A percentile compares a stretch with the other conserved stretches of the same genome.
Conservation (phyloP, 2,329 filamentous ascomycete species). For the Didymella keratinophila region DNA sequence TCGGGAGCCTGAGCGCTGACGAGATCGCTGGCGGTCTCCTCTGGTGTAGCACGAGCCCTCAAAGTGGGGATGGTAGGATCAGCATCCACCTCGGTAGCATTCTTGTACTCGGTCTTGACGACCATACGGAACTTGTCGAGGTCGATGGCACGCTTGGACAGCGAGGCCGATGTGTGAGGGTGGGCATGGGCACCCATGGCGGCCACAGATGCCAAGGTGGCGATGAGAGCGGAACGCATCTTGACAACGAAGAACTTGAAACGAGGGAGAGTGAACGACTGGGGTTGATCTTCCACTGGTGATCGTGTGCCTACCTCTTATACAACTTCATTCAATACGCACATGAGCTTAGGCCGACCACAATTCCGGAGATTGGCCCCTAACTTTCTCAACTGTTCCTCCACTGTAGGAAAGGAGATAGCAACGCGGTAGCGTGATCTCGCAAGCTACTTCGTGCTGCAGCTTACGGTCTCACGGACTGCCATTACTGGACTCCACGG, state of each 20-base stretch:
- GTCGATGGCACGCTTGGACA: slow-evolving; percentile 38
- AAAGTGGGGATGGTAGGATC: slow-evolving; percentile 21
- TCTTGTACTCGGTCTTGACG: slow-evolving; percentile 36
- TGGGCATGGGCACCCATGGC: slow-evolving; percentile 37
- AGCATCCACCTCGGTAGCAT: slow-evolving; percentile 23
- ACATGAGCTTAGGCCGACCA: slow-evolving; percentile 6
- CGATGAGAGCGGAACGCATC: slow-evolving; percentile 43
- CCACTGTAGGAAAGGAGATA: slow-evolving; percentile 8
- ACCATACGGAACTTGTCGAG: slow-evolving; percentile 45
- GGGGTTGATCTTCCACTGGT: slow-evolving; percentile 9
- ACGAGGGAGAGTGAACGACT: slow-evolving; percentile 26
- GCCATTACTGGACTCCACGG: slow-evolving; percentile 14
- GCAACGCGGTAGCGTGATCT: slow-evolving; percentile 19
- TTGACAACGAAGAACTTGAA: slow-evolving; percentile 26
- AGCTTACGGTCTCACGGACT: slow-evolving; percentile 15
- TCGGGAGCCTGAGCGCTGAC: slow-evolving; percentile 16
- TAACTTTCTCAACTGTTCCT: slow-evolving; percentile 2
- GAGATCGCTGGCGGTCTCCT: slow-evolving; percentile 22
- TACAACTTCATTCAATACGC: slow-evolving; percentile 8
- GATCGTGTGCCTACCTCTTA: slow-evolving; percentile 15
- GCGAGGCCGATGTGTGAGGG: slow-evolving; percentile 27
- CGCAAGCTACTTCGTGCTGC: slow-evolving; percentile 11
- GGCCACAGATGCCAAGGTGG: slow-evolving; percentile 40
- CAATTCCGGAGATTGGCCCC: slow-evolving; percentile 14
- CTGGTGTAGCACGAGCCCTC: slow-evolving; percentile 19